These are phyloP conservation scores for Phalaenopsis aphrodite DNA, from an alignment of 106 monocot genomes.

Conservation along the genomic window DNA sequence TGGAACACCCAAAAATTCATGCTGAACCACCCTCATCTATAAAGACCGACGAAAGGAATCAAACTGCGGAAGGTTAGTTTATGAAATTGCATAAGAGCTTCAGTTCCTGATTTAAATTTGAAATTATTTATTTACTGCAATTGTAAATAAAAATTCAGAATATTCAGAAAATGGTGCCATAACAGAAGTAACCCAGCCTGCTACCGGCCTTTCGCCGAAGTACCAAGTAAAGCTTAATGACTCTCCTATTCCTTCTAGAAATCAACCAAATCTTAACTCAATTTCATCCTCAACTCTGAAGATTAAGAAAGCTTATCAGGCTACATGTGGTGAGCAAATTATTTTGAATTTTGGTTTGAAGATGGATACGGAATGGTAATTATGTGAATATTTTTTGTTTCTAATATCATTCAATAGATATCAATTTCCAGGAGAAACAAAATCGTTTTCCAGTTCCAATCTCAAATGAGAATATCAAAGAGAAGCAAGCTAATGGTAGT, in stretches of 20 bases:
- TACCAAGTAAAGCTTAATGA: background rate
- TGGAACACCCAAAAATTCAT: constrained; percentile 6
- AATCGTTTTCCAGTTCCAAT: background rate
- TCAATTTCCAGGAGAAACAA: constrained; percentile 4
- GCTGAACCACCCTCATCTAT: background rate
- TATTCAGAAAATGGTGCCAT: background rate
- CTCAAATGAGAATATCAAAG: background rate
- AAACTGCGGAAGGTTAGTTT: constrained; percentile 1
- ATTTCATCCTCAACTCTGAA: background rate
- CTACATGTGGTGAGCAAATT: background rate
- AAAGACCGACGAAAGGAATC: background rate
- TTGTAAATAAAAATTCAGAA: background rate
- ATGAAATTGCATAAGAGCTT: background rate
- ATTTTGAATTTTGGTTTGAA: background rate
- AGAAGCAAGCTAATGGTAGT: background rate
- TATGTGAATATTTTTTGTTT: background rate
- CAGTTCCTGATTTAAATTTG: background rate
- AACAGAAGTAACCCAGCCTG: background rate
- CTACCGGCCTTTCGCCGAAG: background rate
- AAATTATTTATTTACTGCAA: constrained; percentile 1
- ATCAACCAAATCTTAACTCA: background rate
- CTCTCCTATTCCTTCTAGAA: background rate
- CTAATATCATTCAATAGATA: background rate
- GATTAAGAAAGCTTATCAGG: background rate
- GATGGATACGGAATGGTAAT: background rate